Percentiles rank a stretch among this genome's conserved stretches.
phyloP scores from a whole-genome alignment of 1,284 basidiomycete species.

The Taiwanofungus camphoratus region DNA sequence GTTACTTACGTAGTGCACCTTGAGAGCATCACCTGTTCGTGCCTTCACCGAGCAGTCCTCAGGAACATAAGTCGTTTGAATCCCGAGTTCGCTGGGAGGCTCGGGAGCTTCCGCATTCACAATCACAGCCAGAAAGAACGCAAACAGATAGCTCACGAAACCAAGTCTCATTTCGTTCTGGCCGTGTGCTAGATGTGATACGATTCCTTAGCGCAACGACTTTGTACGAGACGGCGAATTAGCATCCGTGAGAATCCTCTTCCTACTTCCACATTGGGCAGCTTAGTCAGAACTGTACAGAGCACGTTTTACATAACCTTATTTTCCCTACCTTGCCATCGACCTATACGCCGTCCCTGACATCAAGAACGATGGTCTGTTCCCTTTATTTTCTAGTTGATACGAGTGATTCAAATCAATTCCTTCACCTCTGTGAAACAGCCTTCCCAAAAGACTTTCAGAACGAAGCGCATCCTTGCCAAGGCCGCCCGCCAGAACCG shows the following conservation, averaged over 20 bases:
- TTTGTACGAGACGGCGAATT: not conserved
- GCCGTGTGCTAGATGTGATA: slow-evolving; percentile 1
- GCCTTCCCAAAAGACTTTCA: slow-evolving; percentile 99
- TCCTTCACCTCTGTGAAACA: slow-evolving; percentile 26
- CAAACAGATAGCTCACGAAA: slow-evolving; percentile 27
- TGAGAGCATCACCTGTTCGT: slow-evolving; percentile 58
- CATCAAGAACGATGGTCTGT: slow-evolving; percentile 30
- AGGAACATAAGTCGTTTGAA: slow-evolving; percentile 57
- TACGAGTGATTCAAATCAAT: not conserved
- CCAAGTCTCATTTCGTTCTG: slow-evolving; percentile 14
- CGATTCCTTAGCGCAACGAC: not conserved
- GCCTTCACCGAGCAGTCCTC: slow-evolving; percentile 55
- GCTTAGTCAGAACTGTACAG: slow-evolving; percentile 38
- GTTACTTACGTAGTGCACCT: slow-evolving; percentile 75
- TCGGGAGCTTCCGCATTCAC: slow-evolving; percentile 31
- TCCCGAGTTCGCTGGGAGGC: slow-evolving; percentile 49
- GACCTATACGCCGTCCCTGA: slow-evolving; percentile 25
- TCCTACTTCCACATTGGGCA: slow-evolving; percentile 9
- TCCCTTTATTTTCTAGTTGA: slow-evolving; percentile 3
- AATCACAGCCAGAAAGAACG: slow-evolving; percentile 35
- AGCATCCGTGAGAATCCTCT: slow-evolving; percentile 16
- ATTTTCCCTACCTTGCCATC: slow-evolving; percentile 28
- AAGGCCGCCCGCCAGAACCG: slow-evolving; percentile 96
- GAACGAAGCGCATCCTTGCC: slow-evolving; percentile 93
- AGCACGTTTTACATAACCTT: slow-evolving; percentile 25